phyloP scores from a whole-genome alignment of 768 basidiomycete species.

The Suillus spraguei region DNA sequence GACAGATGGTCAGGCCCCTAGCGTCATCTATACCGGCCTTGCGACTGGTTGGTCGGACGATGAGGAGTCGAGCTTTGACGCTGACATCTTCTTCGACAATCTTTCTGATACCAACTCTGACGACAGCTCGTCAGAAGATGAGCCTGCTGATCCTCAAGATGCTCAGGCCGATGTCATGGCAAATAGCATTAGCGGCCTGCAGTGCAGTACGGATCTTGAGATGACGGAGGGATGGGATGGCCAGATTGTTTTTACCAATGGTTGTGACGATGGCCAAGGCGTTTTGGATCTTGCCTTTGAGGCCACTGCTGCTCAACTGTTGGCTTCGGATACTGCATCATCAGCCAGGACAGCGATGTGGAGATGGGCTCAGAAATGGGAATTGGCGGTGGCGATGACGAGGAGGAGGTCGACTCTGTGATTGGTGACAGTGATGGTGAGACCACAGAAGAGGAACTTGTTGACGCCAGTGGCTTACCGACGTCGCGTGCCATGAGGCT shows the following conservation, averaged over 20 bases:
- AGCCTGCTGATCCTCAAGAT: slow-evolving; percentile 49
- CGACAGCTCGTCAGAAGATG: slow-evolving; percentile 40
- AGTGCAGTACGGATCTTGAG: slow-evolving; percentile 50
- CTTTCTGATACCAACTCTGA: slow-evolving; percentile 59
- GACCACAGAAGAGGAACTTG: slow-evolving; percentile 83
- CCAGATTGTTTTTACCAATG: slow-evolving; percentile 73
- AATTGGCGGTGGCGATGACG: slow-evolving; percentile 31
- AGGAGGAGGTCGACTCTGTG: slow-evolving; percentile 48
- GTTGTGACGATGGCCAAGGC: slow-evolving; percentile 48
- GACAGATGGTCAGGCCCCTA: slow-evolving; percentile 43
- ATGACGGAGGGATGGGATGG: slow-evolving; percentile 76
- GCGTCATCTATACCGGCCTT: slow-evolving; percentile 58
- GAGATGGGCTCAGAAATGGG: slow-evolving; percentile 37
- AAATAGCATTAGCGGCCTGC: slow-evolving; percentile 39
- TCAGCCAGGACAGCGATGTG: slow-evolving; percentile 54
- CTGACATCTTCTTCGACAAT: slow-evolving; percentile 83
- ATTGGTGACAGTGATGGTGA: slow-evolving; percentile 65
- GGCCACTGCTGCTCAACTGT: slow-evolving; percentile 53
- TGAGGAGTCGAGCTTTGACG: slow-evolving; percentile 78
- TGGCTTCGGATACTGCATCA: slow-evolving; percentile 49
- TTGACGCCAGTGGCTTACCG: slow-evolving; percentile 72
- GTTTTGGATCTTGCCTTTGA: slow-evolving; percentile 74
- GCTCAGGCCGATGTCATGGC: slow-evolving; percentile 22
- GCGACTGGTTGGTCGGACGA: slow-evolving; percentile 81
- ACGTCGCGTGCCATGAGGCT: slow-evolving; percentile 77